Base-by-base conservation (phyloP, 176 grass and related monocot species). In the Carex littledalei region DNA sequence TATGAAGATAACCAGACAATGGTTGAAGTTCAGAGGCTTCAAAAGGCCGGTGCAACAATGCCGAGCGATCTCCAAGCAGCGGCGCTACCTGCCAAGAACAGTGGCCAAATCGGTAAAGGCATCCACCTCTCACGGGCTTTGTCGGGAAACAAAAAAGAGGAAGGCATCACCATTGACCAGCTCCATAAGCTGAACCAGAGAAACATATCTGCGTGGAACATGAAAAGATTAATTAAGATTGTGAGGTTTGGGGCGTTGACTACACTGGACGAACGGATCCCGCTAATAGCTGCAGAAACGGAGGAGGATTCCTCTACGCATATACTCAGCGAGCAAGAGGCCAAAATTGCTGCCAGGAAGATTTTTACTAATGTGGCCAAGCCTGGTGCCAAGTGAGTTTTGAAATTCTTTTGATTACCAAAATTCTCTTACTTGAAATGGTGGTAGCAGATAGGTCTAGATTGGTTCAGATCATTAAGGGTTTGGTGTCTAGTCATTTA, bases 121-220 rank as follows among this genome's bases (percentile, higher is more conserved):
- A 90, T 86, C 4, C 84, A 77, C 39, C 81, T 94, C n/a, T 88
- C 90, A 2, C 34, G 57, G 6, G 29, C 61, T 3, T 0, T 86
- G 32, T 91, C 90, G 0, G 84, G 39, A 84, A 84, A 83, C 81
- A 87, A 93, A 88, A 90, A 78, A 9, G 62, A 86, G 43, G 93
- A 94, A 6, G 97, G 94, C 1, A 94, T 99, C 67, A 87, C 89
- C 1, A 94, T 99, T 3, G 91, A 99, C 35, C 88, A 99, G 86
- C 93, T 99, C 0, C 93, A 94, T 61, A 92, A 88, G 84, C 88
- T 99, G 52, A 99, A 90, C 84, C 97, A 94, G 84, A 89, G 92
- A 86, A 99, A 99, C 81, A 86, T 99, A 67, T 99, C 97, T 0
- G 93, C 97, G 12, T 99, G 97, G 97, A 94, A 89, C 79, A 99